Conservation (phyloP, 176 grass and related monocot genomes). For the Cenchrus purpureus region DNA sequence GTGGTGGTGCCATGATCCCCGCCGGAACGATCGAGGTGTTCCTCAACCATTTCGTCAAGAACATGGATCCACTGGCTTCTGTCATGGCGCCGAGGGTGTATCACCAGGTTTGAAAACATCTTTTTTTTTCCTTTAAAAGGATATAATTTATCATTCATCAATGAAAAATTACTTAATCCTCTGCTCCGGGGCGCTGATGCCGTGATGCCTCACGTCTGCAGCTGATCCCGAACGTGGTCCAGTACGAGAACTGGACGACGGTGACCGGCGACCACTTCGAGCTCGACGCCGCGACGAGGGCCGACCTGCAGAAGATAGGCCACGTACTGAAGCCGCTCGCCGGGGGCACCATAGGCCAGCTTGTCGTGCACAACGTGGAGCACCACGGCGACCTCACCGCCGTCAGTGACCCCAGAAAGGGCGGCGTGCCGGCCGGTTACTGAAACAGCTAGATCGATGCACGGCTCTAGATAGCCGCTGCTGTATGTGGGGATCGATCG, state of each 20-base stretch:
- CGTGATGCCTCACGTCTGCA: constrained; percentile 12
- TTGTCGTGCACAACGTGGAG: constrained; percentile 69
- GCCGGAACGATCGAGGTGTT: constrained; percentile 72
- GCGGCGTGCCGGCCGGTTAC: constrained; percentile 87
- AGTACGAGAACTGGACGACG: constrained; percentile 98
- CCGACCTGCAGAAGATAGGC: constrained; percentile 62
- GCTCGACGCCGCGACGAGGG: constrained; percentile 70
- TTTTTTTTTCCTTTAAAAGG: background rate
- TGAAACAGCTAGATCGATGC: constrained; percentile 30
- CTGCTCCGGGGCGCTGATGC: no score
- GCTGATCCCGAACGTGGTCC: constrained; percentile 90
- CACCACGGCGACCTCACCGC: constrained; percentile 60
- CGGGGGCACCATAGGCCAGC: constrained; percentile 85
- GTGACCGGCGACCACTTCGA: constrained; percentile 77
- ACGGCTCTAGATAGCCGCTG: background rate
- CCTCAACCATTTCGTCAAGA: constrained; percentile 80
- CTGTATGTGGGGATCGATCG: no score
- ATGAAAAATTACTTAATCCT: background rate
- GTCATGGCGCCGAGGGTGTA: constrained; percentile 77
- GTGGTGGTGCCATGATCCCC: constrained; percentile 79
- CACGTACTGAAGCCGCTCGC: constrained; percentile 68
- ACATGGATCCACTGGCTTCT: constrained; percentile 82
- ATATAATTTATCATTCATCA: no score
- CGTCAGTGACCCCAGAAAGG: constrained; percentile 95
- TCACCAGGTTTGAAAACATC: constrained; percentile 54